phyloP scores from a whole-genome alignment of 495 filamentous ascomycete species.

The Aspergillus panamensis region DNA sequence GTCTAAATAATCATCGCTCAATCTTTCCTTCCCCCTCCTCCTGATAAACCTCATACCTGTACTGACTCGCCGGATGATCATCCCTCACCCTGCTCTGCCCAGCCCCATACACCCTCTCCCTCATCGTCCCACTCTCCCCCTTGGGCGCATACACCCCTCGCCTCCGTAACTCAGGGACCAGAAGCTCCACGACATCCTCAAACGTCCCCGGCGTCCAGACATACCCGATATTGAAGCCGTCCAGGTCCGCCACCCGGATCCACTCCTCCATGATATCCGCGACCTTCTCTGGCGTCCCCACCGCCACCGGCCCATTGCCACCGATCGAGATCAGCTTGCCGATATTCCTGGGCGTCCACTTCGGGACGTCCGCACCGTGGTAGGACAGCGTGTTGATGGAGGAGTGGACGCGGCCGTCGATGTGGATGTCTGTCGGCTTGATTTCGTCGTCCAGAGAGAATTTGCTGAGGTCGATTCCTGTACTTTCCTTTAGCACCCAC shows the following conservation, averaged over 20 bases:
- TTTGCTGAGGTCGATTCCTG: constrained; percentile 56
- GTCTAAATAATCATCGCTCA: too few species aligned
- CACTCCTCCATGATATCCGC: constrained; percentile 58
- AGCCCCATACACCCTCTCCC: constrained; percentile 57
- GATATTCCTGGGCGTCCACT: constrained; percentile 51
- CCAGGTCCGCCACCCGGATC: constrained; percentile 55
- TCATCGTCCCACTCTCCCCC: constrained; percentile 47
- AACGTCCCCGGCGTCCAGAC: constrained; percentile 59
- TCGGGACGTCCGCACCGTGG: constrained; percentile 45
- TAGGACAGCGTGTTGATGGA: constrained; percentile 49
- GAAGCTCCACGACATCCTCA: constrained; percentile 55
- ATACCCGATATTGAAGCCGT: constrained; percentile 57
- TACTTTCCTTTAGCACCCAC: constrained; percentile 16
- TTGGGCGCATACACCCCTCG: constrained; percentile 45
- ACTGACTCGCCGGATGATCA: constrained; percentile 52
- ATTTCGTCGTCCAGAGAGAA: constrained; percentile 55
- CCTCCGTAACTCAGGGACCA: constrained; percentile 55
- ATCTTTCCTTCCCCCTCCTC: too few species aligned
- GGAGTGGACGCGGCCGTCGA: constrained; percentile 50
- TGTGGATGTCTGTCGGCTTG: constrained; percentile 41
- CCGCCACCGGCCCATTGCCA: constrained; percentile 48
- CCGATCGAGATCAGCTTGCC: constrained; percentile 57
- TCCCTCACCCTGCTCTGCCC: constrained; percentile 50
- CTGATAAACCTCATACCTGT: constrained; percentile 55
- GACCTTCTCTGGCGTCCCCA: constrained; percentile 53